Percentiles rank a stretch among this genome's conserved stretches.
These are phyloP conservation scores for Leishmania tropica DNA, from an alignment of 208 protist genomes.

Conservation along the genomic window DNA sequence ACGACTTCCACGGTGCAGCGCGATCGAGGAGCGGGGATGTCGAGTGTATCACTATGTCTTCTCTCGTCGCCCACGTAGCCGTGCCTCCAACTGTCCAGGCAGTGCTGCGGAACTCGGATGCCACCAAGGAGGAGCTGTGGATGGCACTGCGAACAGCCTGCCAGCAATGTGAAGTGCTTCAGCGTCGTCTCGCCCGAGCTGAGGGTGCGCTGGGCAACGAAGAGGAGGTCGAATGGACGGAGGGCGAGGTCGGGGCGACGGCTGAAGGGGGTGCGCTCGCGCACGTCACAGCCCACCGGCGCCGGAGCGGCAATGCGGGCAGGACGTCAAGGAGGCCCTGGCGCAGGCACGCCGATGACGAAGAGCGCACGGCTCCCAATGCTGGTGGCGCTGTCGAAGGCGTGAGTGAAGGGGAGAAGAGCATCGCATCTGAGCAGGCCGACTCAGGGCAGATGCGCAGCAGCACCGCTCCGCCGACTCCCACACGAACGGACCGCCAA, in stretches of 20 bases:
- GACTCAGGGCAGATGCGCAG: neutral
- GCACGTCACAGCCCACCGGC: neutral
- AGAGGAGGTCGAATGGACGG: neutral
- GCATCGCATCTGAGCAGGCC: neutral
- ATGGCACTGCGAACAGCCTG: constrained; percentile 23
- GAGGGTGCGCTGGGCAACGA: neutral
- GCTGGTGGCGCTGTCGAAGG: neutral
- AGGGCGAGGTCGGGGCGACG: neutral
- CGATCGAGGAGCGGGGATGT: neutral
- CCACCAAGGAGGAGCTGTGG: constrained; percentile 28
- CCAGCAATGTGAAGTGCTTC: constrained; percentile 15
- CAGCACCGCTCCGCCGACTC: neutral
- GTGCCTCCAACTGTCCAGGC: constrained; percentile 24
- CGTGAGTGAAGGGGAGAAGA: neutral
- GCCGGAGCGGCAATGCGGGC: neutral
- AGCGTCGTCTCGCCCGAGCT: constrained; percentile 16
- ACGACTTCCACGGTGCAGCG: neutral
- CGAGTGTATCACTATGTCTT: neutral
- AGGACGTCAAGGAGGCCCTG: neutral
- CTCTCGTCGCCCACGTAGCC: constrained; percentile 5
- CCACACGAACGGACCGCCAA: neutral
- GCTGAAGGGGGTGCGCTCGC: neutral
- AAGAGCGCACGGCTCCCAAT: neutral
- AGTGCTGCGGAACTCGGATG: constrained; percentile 18
- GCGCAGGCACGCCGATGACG: neutral